Conservation (phyloP, 306 rosid species). For the Pterocarpus macrocarpus region DNA sequence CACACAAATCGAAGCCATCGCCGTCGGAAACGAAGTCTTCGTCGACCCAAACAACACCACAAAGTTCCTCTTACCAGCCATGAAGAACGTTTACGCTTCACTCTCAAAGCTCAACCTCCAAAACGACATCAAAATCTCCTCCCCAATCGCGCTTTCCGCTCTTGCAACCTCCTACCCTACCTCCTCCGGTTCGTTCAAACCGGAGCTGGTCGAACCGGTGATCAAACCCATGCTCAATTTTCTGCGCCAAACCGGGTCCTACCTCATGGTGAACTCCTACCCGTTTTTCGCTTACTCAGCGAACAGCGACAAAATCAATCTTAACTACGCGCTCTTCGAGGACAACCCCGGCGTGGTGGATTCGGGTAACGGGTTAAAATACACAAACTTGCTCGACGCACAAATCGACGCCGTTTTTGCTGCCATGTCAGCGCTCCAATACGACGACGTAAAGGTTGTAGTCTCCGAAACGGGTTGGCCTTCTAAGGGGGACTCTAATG, state of each 20-base stretch:
- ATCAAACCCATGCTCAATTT: constrained; percentile 77
- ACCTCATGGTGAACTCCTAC: constrained; percentile 79
- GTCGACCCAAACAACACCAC: constrained; percentile 75
- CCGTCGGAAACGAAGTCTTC: constrained; percentile 90
- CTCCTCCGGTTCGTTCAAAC: constrained; percentile 79
- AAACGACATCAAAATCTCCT: constrained; percentile 64
- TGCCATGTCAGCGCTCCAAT: constrained; percentile 73
- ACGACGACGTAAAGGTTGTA: constrained; percentile 61
- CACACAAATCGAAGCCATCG: constrained; percentile 76
- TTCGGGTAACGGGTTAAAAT: constrained; percentile 74
- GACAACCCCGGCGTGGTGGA: constrained; percentile 74
- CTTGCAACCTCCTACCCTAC: constrained; percentile 74
- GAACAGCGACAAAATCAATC: constrained; percentile 60
- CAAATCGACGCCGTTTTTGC: constrained; percentile 88
- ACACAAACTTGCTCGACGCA: constrained; percentile 68
- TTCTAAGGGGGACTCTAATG: constrained; percentile 71
- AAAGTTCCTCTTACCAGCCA: constrained; percentile 74
- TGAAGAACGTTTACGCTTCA: constrained; percentile 68
- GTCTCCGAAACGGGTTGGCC: constrained; percentile 94
- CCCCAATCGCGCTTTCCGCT: constrained; percentile 77
- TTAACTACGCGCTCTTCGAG: constrained; percentile 69
- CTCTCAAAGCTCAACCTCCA: constrained; percentile 55
- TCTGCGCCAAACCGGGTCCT: constrained; percentile 63
- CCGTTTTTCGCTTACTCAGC: constrained; percentile 78
- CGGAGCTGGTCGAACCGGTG: constrained; percentile 69